These are phyloP conservation scores for Kurtzmaniella fragi DNA, from an alignment of 805 yeast species.

Conservation along the genomic window DNA sequence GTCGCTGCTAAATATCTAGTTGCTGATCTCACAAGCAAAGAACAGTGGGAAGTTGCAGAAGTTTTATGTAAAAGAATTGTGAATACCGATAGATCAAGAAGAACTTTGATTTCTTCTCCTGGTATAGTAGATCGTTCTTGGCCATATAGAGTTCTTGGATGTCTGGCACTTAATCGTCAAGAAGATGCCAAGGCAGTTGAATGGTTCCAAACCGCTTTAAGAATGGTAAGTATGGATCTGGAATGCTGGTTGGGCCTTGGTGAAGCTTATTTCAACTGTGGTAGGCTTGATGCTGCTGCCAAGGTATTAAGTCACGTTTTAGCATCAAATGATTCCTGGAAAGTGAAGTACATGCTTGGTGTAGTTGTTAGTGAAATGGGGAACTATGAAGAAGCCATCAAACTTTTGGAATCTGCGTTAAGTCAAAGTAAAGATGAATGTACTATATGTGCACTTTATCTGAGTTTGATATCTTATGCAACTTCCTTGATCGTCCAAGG, in stretches of 20 bases:
- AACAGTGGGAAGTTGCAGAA: constrained; percentile 85
- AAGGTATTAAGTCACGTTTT: constrained; percentile 74
- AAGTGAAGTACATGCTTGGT: constrained; percentile 64
- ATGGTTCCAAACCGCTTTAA: constrained; percentile 80
- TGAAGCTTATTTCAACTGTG: constrained; percentile 85
- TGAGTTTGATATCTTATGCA: constrained; percentile 54
- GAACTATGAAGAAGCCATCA: constrained; percentile 59
- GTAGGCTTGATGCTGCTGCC: constrained; percentile 79
- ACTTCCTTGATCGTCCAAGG: constrained; percentile 51
- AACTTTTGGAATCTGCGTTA: constrained; percentile 39
- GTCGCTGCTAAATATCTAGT: constrained; percentile 71
- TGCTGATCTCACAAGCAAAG: constrained; percentile 55
- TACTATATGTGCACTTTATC: constrained; percentile 47
- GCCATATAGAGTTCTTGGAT: constrained; percentile 89
- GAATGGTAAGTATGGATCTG: constrained; percentile 60
- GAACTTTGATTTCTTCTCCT: constrained; percentile 10
- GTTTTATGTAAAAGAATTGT: constrained; percentile 64
- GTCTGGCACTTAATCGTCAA: constrained; percentile 64
- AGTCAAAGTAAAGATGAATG: constrained; percentile 43
- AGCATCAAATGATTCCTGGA: constrained; percentile 52
- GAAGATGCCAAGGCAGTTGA: constrained; percentile 78
- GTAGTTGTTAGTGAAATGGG: constrained; percentile 58
- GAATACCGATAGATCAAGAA: constrained; percentile 55
- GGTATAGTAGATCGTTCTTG: constrained; percentile 46
- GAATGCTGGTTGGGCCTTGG: constrained; percentile 96